Percentiles rank a stretch among this genome's conserved stretches.
Conservation (phyloP, 331 rosid genomes). For the Phaseolus coccineus region DNA sequence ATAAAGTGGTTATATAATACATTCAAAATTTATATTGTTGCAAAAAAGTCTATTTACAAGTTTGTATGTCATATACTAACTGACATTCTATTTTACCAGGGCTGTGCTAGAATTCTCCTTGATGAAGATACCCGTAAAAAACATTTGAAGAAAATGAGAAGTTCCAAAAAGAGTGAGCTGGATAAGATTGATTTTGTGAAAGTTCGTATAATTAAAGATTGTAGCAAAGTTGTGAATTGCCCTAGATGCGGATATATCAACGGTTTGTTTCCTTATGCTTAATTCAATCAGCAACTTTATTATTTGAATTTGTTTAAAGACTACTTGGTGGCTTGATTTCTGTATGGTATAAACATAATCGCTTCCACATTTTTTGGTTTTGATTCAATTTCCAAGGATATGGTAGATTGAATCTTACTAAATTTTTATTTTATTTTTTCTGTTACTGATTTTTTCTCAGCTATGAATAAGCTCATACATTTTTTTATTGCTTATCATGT, state of each 20-base stretch:
- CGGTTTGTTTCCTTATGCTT: conserved; percentile 59
- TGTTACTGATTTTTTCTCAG: conserved; percentile 1
- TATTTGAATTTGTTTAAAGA: conserved; percentile 26
- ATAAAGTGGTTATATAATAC: not conserved
- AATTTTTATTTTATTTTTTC: conserved; percentile 3
- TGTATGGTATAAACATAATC: conserved; percentile 16
- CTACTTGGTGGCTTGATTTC: conserved; percentile 35
- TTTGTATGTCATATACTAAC: conserved; percentile 18
- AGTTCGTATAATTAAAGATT: conserved; percentile 29
- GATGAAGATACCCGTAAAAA: conserved; percentile 56
- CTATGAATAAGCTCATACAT: conserved; percentile 19
- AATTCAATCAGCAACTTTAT: conserved; percentile 26
- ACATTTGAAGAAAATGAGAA: conserved; percentile 73
- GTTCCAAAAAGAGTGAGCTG: conserved; percentile 59
- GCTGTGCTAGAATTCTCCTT: conserved; percentile 80
- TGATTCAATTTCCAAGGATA: conserved; percentile 10
- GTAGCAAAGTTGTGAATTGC: conserved; percentile 63
- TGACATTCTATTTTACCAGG: conserved; percentile 50
- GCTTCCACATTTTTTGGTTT: conserved; percentile 31
- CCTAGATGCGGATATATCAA: conserved; percentile 70
- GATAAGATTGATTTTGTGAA: conserved; percentile 63
- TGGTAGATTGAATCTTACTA: conserved; percentile 12
- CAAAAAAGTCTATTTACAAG: not conserved
- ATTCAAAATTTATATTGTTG: conserved; percentile 7
- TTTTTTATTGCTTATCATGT: not conserved